Base-by-base conservation (phyloP, 495 filamentous ascomycete genomes). In the Rusavskia elegans region DNA sequence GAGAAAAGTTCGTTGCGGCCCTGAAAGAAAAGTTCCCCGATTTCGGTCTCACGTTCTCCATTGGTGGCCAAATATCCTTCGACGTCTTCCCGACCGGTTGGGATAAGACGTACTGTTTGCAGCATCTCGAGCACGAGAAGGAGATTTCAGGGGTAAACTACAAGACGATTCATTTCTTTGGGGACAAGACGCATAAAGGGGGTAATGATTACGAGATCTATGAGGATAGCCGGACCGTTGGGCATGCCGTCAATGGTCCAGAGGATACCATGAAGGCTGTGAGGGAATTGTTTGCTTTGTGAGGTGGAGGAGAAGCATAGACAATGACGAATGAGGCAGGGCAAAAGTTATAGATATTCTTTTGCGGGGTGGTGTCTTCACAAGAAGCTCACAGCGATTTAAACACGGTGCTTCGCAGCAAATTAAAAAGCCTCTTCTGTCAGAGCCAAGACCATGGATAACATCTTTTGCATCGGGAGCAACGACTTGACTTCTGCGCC, bases 71-170 rank as follows among this genome's bases (percentile, higher is more conserved):
- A 61, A 94, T 98, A 63, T 95, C 87, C 52, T 98, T 98, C 71
- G 92, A 98, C 63, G 87, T 96, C 55, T 98, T 98, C 75, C 92
- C 92, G 49, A 80, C 70, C 2, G 92, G 92, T 58, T 98, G 92
- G 92, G 90, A 98, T 69, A 98, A 97, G 77, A 93, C 85, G n/a
- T 98, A 90, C 73, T 95, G 90, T 68, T 71, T 98, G 57, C 75
- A 78, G 60, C 89, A 96, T 66, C 64, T 98, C 30, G 84, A 85
- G 68, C 76, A 79, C 50, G 92, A 97, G 65, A 85, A 83, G 61
- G 71, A 79, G 58, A 67, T 72, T 55, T 69, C 73, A 8, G 78
- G 71, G 56, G 68, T 87, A 52, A 66, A 82, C 9, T 98, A 89
- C 68, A 84, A 75, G 51, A 89, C 80, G 23, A 83, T 97, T 61